Evolutionary conservation across 2,329 filamentous ascomycete genomes (phyloP), one percentile per base, ranked within the genome.

Genomic region (Hymenoscyphus fraxineus): DNA sequence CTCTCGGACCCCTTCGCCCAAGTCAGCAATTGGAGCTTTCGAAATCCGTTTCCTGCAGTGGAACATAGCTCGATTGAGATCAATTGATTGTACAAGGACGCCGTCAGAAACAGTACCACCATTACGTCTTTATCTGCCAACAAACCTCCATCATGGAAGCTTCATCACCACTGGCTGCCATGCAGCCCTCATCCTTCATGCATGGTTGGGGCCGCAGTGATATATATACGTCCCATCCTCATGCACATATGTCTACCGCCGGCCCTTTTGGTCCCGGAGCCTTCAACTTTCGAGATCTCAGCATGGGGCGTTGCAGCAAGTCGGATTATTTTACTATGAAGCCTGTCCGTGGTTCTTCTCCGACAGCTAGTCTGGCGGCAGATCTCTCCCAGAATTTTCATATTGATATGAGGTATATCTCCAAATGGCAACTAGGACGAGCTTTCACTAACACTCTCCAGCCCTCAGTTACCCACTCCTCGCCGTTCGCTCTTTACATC

Each of bases 361-460:
- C 95, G 6, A 93, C 93, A 41, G 88, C 92, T 61, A 96, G 92
- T 74, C 81, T 99, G 71, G 94, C 93, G 54, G 93, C 93, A 67
- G 95, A 99, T 79, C 84, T 98, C 72, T 97, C 93, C 65, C 93
- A 97, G 76, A 99, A 98, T 81, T 96, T 98, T 77, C 91, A 94
- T 76, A 91, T 98, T 76, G 93, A 97, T 78, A 92, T 90, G 75
- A 97, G 93, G 94, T 97, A 82, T 71, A 84, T 41, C 61, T 35
- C 22, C 16, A 27, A 44, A 35, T 22, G 31, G 5, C 31, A 32
- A 59, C 31, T 57, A 57, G 69, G 58, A 39, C 12, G 15, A 60
- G 66, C 47, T 16, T 35, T 58, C 35, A 47, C 63, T 66, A n/a
- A 68, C 54, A 44, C 59, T 63, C 40, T 19, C 64, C 77, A 96